phyloP scores from a whole-genome alignment of 805 yeast genomes.

The Yarrowia alimentaria region DNA sequence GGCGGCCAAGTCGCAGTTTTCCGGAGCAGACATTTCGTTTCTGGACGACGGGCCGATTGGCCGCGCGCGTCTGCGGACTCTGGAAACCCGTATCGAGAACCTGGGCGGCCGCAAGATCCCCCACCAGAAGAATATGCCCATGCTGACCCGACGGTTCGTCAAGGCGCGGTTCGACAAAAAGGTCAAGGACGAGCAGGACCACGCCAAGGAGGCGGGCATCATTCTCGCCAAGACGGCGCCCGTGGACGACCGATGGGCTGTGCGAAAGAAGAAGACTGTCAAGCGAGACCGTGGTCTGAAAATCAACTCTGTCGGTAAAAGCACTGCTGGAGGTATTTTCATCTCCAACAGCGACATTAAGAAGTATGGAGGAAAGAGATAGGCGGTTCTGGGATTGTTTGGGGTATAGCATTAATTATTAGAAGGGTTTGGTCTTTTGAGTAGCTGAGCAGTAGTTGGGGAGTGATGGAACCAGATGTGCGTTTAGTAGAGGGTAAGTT shows the following conservation, averaged over 20 bases:
- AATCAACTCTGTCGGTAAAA: constrained; percentile 70
- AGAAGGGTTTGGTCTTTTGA: no score
- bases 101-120: constrained; percentile 37
- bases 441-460: no score
- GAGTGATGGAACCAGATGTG: no score
- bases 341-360: constrained; percentile 68
- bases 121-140: constrained; percentile 74
- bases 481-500: no score
- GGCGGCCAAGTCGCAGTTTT: constrained; percentile 14
- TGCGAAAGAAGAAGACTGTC: constrained; percentile 44
- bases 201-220: constrained; percentile 88
- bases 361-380: constrained; percentile 28
- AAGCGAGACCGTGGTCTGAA: constrained; percentile 75
- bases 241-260: constrained; percentile 24
- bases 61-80: constrained; percentile 40
- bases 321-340: constrained; percentile 74
- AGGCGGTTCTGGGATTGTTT: neutral
- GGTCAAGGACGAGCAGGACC: constrained; percentile 57
- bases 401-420: neutral
- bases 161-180: constrained; percentile 53
- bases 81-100: constrained; percentile 39
- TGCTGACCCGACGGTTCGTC: constrained; percentile 85
- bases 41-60: constrained; percentile 43
- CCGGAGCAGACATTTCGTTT: constrained; percentile 41
- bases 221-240: constrained; percentile 56